phyloP scores from a whole-genome alignment of 257 asterid genomes.

The Jacaranda copaia region DNA sequence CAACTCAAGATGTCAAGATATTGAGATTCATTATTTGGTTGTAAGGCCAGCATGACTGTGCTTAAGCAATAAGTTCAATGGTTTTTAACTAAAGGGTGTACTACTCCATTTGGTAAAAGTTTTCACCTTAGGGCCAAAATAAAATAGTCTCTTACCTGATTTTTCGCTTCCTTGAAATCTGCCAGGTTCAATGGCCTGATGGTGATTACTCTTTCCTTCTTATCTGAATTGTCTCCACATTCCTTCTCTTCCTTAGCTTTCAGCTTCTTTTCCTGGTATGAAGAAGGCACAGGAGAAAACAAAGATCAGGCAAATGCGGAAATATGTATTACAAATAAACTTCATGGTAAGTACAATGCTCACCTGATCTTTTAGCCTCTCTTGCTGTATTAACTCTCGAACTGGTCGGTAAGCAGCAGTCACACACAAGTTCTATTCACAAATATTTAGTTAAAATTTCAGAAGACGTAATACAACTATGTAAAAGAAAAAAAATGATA shows the following conservation, averaged over 20 bases:
- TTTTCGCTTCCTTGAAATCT: conserved; percentile 80
- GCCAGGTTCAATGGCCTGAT: conserved; percentile 81
- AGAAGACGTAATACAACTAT: background rate
- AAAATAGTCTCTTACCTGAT: conserved; percentile 56
- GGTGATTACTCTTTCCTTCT: conserved; percentile 63
- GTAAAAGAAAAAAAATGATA: conserved; percentile 4
- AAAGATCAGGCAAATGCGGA: conserved; percentile 13
- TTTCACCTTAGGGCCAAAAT: background rate
- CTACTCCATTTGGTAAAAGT: background rate
- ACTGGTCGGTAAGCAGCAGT: conserved; percentile 96
- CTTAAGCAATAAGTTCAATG: background rate
- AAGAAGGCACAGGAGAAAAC: background rate
- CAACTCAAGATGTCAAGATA: background rate
- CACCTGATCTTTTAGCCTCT: conserved; percentile 63
- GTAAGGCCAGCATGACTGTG: background rate
- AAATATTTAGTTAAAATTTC: conserved; percentile 20
- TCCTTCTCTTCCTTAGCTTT: conserved; percentile 45
- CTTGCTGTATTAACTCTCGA: conserved; percentile 80
- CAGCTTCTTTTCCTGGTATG: conserved; percentile 49
- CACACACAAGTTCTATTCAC: conserved; percentile 71
- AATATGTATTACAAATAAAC: background rate
- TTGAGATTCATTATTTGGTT: background rate
- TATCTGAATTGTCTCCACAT: conserved; percentile 35
- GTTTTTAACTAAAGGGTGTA: background rate
- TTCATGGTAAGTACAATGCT: background rate